Evolutionary conservation across 2,329 filamentous ascomycete genomes (phyloP).

Genomic region (Hyphodiscus sp.): DNA sequence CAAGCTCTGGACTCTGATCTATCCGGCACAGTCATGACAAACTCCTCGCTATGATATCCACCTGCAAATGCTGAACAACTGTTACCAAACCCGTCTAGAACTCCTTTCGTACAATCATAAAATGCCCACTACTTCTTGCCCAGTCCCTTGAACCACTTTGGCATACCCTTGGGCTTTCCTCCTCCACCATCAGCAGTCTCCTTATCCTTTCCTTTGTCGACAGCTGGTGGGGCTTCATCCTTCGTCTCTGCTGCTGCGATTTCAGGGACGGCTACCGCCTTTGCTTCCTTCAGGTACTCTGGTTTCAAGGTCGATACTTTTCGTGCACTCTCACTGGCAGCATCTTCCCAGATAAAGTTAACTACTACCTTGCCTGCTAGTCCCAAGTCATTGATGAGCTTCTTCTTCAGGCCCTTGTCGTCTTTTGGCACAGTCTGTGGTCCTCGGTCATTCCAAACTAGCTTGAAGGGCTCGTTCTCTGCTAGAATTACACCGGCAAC

Average conservation of each 20-base stretch:
- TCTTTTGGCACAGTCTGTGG: conserved; percentile 35
- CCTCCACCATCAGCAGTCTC: conserved; percentile 27
- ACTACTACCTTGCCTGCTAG: conserved; percentile 67
- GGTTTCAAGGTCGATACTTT: conserved; percentile 34
- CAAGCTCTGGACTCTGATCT: background rate
- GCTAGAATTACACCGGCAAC: conserved; percentile 66
- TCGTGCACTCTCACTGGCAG: conserved; percentile 49
- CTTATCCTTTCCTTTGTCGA: conserved; percentile 24
- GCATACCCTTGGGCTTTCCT: conserved; percentile 39
- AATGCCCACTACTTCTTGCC: conserved; percentile 57
- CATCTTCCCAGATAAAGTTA: conserved; percentile 68
- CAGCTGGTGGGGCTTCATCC: conserved; percentile 30
- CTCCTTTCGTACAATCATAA: conserved; percentile 1
- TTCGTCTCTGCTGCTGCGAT: conserved; percentile 36
- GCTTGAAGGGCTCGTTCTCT: conserved; percentile 59
- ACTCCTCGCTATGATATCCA: conserved; percentile 25
- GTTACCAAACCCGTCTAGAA: background rate
- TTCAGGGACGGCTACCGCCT: conserved; percentile 60
- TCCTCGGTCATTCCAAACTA: conserved; percentile 36
- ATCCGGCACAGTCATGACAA: background rate
- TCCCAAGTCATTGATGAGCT: conserved; percentile 66
- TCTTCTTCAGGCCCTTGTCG: conserved; percentile 33
- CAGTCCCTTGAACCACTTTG: conserved; percentile 67
- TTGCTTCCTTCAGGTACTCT: conserved; percentile 53
- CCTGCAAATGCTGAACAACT: conserved; percentile 6